phyloP scores from a whole-genome alignment of 768 basidiomycete species.

The Auricularia heimuer region DNA sequence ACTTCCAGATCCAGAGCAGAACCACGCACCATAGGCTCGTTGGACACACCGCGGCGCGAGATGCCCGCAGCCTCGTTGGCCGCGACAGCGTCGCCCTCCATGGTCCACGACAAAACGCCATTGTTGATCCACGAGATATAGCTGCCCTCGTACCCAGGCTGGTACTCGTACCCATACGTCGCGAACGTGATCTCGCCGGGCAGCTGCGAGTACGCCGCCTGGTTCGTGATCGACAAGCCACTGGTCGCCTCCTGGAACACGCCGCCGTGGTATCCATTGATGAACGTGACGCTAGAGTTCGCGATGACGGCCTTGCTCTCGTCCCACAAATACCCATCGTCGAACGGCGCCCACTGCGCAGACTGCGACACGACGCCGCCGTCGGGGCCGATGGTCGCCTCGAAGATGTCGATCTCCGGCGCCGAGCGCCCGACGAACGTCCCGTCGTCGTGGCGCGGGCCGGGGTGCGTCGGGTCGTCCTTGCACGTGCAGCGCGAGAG shows the following conservation, averaged over 20 bases:
- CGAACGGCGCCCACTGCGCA: conserved; percentile 77
- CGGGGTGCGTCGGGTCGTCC: conserved; percentile 71
- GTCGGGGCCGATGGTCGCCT: conserved; percentile 40
- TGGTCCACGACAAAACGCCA: conserved; percentile 55
- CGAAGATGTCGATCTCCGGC: conserved; percentile 87
- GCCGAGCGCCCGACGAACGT: conserved; percentile 72
- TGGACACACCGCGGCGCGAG: conserved; percentile 58
- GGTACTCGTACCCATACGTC: conserved; percentile 75
- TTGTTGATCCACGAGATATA: conserved; percentile 77
- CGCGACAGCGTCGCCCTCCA: conserved; percentile 52
- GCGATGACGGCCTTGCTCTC: conserved; percentile 40
- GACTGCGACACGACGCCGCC: conserved; percentile 71
- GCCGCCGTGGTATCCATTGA: conserved; percentile 67
- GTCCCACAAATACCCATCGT: conserved; percentile 58
- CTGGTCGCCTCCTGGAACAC: conserved; percentile 80
- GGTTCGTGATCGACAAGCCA: conserved; percentile 58
- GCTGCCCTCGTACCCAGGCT: conserved; percentile 56
- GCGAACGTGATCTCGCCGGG: conserved; percentile 42
- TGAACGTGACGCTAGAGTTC: conserved; percentile 36
- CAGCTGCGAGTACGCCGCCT: conserved; percentile 53
- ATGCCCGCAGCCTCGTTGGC: conserved; percentile 45
- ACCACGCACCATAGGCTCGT: conserved; percentile 68
- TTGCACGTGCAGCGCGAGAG: conserved; percentile 83
- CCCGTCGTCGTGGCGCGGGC: conserved; percentile 69
- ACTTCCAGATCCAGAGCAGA: conserved; percentile 35